Conservation (phyloP, 2,329 filamentous ascomycete genomes). For the Fusarium algeriense region DNA sequence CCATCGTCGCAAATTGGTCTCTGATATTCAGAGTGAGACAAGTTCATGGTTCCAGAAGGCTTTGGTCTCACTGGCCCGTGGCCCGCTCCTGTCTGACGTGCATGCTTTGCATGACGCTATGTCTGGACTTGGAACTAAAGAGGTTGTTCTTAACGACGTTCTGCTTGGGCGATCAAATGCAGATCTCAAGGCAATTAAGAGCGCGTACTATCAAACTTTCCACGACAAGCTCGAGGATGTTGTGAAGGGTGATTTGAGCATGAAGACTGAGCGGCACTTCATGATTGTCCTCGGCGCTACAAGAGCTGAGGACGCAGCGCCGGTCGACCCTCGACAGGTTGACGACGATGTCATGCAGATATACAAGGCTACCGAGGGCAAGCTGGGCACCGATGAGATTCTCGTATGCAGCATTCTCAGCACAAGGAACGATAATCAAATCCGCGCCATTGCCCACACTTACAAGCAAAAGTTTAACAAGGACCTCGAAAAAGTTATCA, state of each 20-base stretch:
- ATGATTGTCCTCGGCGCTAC: conserved; percentile 81
- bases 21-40: conserved; percentile 83
- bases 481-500: conserved; percentile 78
- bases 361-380: conserved; percentile 81
- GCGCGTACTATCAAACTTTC: conserved; percentile 77
- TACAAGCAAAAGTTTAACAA: conserved; percentile 81
- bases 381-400: conserved; percentile 78
- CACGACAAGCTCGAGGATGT: conserved; percentile 75
- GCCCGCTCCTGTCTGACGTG: conserved; percentile 83
- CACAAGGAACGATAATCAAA: conserved; percentile 81
- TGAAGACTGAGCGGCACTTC: conserved; percentile 89
- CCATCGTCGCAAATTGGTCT: conserved; percentile 76
- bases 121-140: conserved; percentile 86
- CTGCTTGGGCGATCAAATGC: conserved; percentile 87
- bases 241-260: conserved; percentile 82
- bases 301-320: conserved; percentile 81
- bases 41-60: conserved; percentile 79
- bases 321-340: conserved; percentile 78
- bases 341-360: conserved; percentile 82
- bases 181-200: conserved; percentile 88
- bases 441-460: conserved; percentile 81
- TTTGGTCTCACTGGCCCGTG: conserved; percentile 79
- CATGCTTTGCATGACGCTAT: conserved; percentile 78
- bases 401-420: conserved; percentile 83
- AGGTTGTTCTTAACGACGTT: conserved; percentile 86